Evolutionary conservation across 192 early-diverging fungal species (phyloP).

Genomic region (Oehlia diaphana): DNA sequence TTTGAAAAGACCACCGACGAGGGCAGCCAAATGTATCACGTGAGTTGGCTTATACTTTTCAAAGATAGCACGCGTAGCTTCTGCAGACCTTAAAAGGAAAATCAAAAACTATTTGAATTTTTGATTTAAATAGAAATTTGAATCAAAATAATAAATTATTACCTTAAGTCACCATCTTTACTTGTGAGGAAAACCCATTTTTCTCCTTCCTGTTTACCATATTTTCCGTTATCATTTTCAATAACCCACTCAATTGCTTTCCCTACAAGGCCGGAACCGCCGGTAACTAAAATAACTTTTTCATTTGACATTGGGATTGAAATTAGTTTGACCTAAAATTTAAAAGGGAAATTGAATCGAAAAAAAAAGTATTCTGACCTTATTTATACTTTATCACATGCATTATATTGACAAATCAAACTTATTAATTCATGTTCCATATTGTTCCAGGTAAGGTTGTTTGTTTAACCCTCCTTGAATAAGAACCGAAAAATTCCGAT

Average conservation of each 20-base stretch:
- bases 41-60: slow-evolving; percentile 76
- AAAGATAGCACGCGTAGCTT: slow-evolving; percentile 66
- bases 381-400: too few relatives aligned
- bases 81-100: slow-evolving; percentile 28
- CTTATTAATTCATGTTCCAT: too few relatives aligned
- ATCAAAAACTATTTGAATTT: neutral
- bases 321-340: too few relatives aligned
- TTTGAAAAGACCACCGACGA: slow-evolving; percentile 75
- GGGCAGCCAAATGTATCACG: slow-evolving; percentile 76
- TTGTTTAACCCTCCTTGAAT: too few relatives aligned
- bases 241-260: slow-evolving; percentile 70
- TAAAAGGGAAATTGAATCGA: too few relatives aligned
- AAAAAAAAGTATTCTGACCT: too few relatives aligned
- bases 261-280: slow-evolving; percentile 76
- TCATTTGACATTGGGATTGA: neutral
- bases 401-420: too few relatives aligned
- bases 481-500: too few relatives aligned
- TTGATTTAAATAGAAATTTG: neutral
- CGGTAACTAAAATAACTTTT: slow-evolving; percentile 74
- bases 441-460: too few relatives aligned
- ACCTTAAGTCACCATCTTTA: slow-evolving; percentile 81
- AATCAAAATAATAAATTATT: slow-evolving; percentile 20
- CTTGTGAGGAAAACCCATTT: slow-evolving; percentile 72
- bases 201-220: slow-evolving; percentile 61
- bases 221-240: slow-evolving; percentile 57